phyloP scores from a whole-genome alignment of 2,329 filamentous ascomycete genomes.

The Capronia coronata region DNA sequence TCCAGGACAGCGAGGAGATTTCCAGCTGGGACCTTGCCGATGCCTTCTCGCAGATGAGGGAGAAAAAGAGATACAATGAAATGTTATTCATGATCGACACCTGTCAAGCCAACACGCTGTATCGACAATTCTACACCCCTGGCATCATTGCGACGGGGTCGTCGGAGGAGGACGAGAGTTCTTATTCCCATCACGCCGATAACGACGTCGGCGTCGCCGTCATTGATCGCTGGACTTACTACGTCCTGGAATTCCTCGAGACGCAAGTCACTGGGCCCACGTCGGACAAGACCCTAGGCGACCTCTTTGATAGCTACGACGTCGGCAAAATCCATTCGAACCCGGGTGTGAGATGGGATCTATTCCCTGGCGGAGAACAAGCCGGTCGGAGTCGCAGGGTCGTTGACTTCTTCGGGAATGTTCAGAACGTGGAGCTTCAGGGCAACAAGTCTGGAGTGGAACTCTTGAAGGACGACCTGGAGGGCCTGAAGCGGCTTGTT shows the following conservation, averaged over 20 bases:
- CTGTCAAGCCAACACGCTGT: conserved; percentile 99
- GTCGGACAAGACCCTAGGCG: conserved; percentile 82
- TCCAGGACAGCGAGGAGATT: conserved; percentile 97
- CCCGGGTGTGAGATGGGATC: conserved; percentile 85
- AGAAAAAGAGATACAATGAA: conserved; percentile 98
- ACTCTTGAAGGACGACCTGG: conserved; percentile 61
- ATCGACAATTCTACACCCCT: conserved; percentile 93
- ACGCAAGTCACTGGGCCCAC: conserved; percentile 77
- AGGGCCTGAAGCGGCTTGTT: conserved; percentile 60
- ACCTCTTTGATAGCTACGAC: conserved; percentile 94
- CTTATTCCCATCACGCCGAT: conserved; percentile 95
- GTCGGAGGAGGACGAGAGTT: conserved; percentile 89
- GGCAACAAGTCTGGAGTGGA: conserved; percentile 50
- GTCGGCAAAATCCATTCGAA: conserved; percentile 90
- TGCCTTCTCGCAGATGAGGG: conserved; percentile 99
- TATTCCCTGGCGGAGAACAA: conserved; percentile 80
- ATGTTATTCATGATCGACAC: conserved; percentile 99
- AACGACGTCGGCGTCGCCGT: conserved; percentile 97
- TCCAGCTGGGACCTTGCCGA: conserved; percentile 92
- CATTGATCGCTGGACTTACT: conserved; percentile 97
- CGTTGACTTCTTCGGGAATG: conserved; percentile 97
- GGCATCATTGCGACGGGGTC: conserved; percentile 98
- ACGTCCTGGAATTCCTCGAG: conserved; percentile 95
- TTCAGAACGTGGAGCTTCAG: conserved; percentile 92
- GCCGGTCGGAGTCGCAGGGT: conserved; percentile 72